phyloP scores from a whole-genome alignment of 2,329 filamentous ascomycete genomes.

The Ascocoryne sarcoides region DNA sequence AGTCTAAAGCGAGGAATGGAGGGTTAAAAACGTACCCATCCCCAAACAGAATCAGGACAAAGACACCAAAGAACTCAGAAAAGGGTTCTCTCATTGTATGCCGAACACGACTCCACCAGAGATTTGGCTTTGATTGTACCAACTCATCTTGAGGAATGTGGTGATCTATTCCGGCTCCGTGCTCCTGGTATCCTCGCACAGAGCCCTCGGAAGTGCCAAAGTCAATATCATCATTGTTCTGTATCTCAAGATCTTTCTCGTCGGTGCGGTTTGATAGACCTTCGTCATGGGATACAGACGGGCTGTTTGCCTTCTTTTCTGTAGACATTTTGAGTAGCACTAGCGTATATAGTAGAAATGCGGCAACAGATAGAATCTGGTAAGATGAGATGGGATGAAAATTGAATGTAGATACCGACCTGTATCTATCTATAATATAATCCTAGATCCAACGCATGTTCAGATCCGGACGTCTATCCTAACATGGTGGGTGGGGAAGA shows the following conservation, averaged over 20 bases:
- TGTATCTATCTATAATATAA: too few species aligned
- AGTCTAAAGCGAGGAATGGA: neutral
- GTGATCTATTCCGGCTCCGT: conserved; percentile 28
- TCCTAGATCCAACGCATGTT: too few species aligned
- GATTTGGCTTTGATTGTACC: conserved; percentile 17
- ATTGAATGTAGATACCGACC: too few species aligned
- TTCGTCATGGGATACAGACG: neutral
- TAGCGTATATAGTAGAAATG: too few species aligned
- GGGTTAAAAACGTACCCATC: conserved; percentile 40
- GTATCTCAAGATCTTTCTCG: neutral
- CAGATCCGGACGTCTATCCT: too few species aligned
- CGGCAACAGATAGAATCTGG: too few species aligned
- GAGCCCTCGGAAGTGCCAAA: conserved; percentile 3
- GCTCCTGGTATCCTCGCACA: conserved; percentile 21
- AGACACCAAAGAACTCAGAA: conserved; percentile 60
- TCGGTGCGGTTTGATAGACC: too few species aligned
- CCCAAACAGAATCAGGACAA: conserved; percentile 61
- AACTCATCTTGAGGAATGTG: conserved; percentile 25
- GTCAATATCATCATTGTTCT: neutral
- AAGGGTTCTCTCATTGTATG: conserved; percentile 32
- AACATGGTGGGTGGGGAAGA: too few species aligned
- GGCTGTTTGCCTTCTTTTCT: neutral
- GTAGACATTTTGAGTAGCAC: neutral
- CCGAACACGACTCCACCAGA: conserved; percentile 20
- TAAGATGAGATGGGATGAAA: too few species aligned